Evolutionary conservation across 257 asterid species (phyloP).

Genomic region (Prunella vulgaris): DNA sequence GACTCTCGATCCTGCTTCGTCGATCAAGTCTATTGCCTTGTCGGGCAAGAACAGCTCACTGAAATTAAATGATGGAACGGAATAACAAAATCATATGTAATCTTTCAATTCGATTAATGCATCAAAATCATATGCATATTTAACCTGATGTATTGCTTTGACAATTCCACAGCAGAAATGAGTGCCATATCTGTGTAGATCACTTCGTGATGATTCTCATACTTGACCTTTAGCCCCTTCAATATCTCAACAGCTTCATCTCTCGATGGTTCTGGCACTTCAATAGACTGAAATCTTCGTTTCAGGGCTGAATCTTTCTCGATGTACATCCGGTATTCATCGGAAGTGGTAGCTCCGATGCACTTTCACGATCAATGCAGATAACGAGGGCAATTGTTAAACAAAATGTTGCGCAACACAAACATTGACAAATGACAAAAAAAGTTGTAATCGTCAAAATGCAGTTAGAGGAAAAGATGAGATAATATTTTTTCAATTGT

Average conservation of each 20-base stretch:
- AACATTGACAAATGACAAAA: not conserved
- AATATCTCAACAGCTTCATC: constrained; percentile 41
- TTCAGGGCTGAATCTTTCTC: constrained; percentile 55
- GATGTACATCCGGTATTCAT: constrained; percentile 48
- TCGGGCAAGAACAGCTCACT: not conserved
- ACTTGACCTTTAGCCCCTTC: constrained; percentile 26
- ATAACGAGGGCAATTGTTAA: not conserved
- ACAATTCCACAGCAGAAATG: constrained; percentile 36
- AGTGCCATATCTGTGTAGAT: constrained; percentile 38
- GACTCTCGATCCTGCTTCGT: constrained; percentile 43
- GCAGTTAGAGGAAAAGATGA: too few relatives aligned
- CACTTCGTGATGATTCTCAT: constrained; percentile 41
- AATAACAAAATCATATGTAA: too few relatives aligned
- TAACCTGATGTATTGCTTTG: constrained; percentile 45
- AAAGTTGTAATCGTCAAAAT: too few relatives aligned
- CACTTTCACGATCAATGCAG: constrained; percentile 22
- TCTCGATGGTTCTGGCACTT: constrained; percentile 41
- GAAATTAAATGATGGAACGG: too few relatives aligned
- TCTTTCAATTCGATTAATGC: not conserved
- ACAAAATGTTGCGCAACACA: not conserved
- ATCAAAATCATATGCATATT: too few relatives aligned
- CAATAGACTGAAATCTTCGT: constrained; percentile 42
- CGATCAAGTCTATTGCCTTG: not conserved
- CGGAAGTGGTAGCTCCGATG: constrained; percentile 60
- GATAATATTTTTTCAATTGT: not conserved